These are phyloP conservation scores for Plasmodium malariae DNA, from an alignment of 169 alveolate species.

Conservation along the genomic window DNA sequence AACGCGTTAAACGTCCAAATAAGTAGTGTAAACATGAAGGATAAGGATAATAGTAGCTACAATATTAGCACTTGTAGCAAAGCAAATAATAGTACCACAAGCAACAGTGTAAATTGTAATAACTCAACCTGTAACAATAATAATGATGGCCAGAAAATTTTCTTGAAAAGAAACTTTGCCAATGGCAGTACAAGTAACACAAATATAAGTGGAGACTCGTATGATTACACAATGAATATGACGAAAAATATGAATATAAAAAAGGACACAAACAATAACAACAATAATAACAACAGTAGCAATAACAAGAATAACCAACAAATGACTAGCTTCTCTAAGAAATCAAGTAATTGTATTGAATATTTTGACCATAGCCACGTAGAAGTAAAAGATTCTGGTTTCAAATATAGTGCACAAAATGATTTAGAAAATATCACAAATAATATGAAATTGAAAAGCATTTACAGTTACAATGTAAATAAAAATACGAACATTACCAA, in stretches of 20 bases:
- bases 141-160: neutral
- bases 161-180: neutral
- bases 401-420: neutral
- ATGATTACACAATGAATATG: neutral
- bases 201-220: neutral
- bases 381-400: neutral
- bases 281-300: neutral
- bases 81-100: neutral
- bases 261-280: conserved; percentile 11
- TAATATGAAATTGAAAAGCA: neutral
- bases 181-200: neutral
- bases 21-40: neutral
- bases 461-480: neutral
- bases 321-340: neutral
- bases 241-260: conserved; percentile 5
- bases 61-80: neutral
- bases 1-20: neutral
- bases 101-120: neutral
- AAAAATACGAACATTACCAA: neutral
- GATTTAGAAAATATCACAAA: neutral
- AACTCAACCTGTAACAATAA: neutral
- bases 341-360: neutral
- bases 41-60: neutral
- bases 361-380: neutral
- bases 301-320: neutral